Evolutionary conservation across 1,284 basidiomycete species (phyloP).

Genomic region (Ceratobasidium sp.): DNA sequence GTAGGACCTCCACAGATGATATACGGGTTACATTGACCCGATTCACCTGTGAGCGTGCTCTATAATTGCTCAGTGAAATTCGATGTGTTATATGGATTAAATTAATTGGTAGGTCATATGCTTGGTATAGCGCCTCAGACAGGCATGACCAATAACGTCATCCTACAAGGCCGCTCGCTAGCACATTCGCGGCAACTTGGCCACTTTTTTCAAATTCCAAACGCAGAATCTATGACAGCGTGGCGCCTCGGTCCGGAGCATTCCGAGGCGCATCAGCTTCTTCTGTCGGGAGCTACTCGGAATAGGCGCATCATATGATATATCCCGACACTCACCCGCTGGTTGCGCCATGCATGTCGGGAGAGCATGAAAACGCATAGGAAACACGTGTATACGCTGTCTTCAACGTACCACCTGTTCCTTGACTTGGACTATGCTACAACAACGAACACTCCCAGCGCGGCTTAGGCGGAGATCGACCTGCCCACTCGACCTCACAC

Average conservation of each 20-base stretch:
- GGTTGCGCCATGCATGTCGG: not conserved
- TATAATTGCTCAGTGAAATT: no score
- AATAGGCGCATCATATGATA: slow-evolving; percentile 1
- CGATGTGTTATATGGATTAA: no score
- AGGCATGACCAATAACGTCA: no score
- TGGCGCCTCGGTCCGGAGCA: not conserved
- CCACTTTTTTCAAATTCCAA: not conserved
- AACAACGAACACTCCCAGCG: not conserved
- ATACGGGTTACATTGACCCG: no score
- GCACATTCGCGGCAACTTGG: no score
- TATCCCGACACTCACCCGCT: not conserved
- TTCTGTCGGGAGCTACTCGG: not conserved
- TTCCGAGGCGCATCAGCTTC: slow-evolving; percentile 6
- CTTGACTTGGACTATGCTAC: not conserved
- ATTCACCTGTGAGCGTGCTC: no score
- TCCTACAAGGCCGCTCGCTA: no score
- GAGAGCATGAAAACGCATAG: not conserved
- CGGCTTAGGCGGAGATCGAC: no score
- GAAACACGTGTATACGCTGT: slow-evolving; percentile 1
- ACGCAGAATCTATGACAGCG: no score
- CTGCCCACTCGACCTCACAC: not conserved
- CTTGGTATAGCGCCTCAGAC: no score
- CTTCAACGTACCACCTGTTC: not conserved
- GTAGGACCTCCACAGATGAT: no score
- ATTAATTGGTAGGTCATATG: no score